These are phyloP conservation scores for Tetrapisispora arboricola DNA, from an alignment of 805 yeast genomes.

Conservation along the genomic window DNA sequence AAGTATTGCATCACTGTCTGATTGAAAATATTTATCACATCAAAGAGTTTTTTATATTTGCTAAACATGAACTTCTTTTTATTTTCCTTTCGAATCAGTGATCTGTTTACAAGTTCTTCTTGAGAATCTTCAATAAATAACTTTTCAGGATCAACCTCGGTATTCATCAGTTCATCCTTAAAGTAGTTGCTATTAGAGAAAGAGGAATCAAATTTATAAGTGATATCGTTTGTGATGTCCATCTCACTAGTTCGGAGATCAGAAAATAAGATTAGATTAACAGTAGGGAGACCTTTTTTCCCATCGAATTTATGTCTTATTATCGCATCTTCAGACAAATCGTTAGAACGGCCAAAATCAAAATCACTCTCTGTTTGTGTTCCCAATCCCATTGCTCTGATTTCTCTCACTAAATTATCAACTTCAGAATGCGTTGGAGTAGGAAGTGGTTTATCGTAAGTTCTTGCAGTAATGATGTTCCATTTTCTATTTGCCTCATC, in stretches of 20 bases:
- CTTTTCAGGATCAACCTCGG: background rate
- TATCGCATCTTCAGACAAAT: background rate
- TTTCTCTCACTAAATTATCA: constrained; percentile 1
- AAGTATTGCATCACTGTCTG: constrained; percentile 13
- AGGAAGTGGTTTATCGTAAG: constrained; percentile 20
- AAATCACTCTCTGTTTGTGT: background rate
- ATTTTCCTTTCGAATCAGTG: background rate
- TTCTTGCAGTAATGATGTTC: constrained; percentile 15
- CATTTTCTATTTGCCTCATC: constrained; percentile 16
- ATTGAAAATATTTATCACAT: constrained; percentile 12
- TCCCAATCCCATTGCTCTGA: constrained; percentile 1
- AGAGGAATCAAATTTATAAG: background rate
- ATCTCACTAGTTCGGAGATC: background rate
- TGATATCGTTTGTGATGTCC: background rate
- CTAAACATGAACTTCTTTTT: constrained; percentile 9
- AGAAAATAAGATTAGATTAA: background rate
- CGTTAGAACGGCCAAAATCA: background rate
- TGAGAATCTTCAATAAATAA: background rate
- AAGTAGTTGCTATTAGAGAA: too few species aligned
- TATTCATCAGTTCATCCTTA: background rate
- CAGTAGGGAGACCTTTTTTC: background rate
- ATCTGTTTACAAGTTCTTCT: background rate
- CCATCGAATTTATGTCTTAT: background rate
- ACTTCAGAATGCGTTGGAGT: background rate
- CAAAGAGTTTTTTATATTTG: constrained; percentile 9